Percentiles rank a stretch among this genome's conserved stretches.
Evolutionary conservation across 2,329 filamentous ascomycete species (phyloP).

Genomic region (Raffaelea albimanens): DNA sequence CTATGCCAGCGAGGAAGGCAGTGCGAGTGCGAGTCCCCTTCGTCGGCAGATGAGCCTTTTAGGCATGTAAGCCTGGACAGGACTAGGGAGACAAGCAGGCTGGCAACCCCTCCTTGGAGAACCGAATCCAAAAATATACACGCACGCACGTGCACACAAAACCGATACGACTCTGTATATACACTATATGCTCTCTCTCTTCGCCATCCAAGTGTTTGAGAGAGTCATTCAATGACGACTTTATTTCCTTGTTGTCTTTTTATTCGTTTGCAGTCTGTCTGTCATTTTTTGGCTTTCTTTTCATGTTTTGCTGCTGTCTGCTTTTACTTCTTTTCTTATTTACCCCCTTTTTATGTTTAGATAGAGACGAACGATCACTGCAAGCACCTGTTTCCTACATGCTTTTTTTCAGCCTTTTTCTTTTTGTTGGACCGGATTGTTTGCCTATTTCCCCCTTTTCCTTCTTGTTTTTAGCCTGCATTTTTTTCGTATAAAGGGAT

Average conservation of each 20-base stretch:
- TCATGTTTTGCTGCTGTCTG: background rate
- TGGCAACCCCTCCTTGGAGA: no score
- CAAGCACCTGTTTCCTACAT: no score
- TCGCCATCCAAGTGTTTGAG: no score
- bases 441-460: no score
- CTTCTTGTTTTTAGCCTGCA: no score
- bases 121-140: no score
- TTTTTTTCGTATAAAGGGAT: no score
- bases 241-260: background rate
- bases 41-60: slow-evolving; percentile 66
- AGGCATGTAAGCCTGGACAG: slow-evolving; percentile 37
- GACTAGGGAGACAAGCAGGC: background rate
- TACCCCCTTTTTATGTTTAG: background rate
- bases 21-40: slow-evolving; percentile 56
- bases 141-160: no score
- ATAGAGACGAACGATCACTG: background rate
- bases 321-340: background rate
- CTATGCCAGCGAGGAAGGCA: slow-evolving; percentile 65
- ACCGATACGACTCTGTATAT: no score
- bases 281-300: background rate
- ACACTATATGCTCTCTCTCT: no score
- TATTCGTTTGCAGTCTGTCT: background rate
- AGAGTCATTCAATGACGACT: background rate
- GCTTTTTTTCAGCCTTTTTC: no score
- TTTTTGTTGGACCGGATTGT: no score